These are phyloP conservation scores for Penicillium fuscoglaucum DNA, from an alignment of 2,329 filamentous ascomycete genomes.

Conservation along the genomic window DNA sequence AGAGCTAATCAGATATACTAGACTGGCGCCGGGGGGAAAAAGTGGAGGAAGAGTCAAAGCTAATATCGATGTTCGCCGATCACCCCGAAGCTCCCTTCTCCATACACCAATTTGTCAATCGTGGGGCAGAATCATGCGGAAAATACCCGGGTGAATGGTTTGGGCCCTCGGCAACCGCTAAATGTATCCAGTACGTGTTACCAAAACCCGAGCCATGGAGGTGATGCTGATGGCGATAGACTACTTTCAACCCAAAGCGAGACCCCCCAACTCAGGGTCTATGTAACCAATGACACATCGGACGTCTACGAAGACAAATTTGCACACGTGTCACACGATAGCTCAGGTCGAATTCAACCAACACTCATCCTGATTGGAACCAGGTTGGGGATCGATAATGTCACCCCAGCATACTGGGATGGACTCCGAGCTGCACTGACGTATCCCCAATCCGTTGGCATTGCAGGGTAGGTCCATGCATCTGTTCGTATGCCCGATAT, in stretches of 20 bases:
- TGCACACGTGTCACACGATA: conserved; percentile 70
- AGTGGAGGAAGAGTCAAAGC: conserved; percentile 62
- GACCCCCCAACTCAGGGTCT: conserved; percentile 70
- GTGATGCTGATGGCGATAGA: conserved; percentile 48
- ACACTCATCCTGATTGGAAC: conserved; percentile 88
- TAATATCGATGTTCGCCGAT: conserved; percentile 84
- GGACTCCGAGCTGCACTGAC: conserved; percentile 82
- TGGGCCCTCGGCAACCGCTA: conserved; percentile 91
- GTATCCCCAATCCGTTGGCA: conserved; percentile 90
- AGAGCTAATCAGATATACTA: conserved; percentile 33
- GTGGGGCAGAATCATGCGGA: conserved; percentile 82
- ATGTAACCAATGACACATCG: conserved; percentile 83
- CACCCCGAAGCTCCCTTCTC: conserved; percentile 84
- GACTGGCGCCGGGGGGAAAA: conserved; percentile 72
- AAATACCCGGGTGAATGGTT: conserved; percentile 99
- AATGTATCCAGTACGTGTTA: conserved; percentile 79
- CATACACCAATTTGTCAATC: conserved; percentile 88
- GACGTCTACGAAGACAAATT: conserved; percentile 94
- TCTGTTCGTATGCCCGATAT: background rate
- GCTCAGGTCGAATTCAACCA: conserved; percentile 68
- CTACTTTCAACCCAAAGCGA: conserved; percentile 69
- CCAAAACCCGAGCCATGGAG: background rate
- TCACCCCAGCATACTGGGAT: conserved; percentile 93
- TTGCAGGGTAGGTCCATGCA: conserved; percentile 69
- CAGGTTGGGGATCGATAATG: conserved; percentile 86